Evolutionary conservation across 164 flowering plant genomes (phyloP).

Genomic region (Chimonanthus praecox): DNA sequence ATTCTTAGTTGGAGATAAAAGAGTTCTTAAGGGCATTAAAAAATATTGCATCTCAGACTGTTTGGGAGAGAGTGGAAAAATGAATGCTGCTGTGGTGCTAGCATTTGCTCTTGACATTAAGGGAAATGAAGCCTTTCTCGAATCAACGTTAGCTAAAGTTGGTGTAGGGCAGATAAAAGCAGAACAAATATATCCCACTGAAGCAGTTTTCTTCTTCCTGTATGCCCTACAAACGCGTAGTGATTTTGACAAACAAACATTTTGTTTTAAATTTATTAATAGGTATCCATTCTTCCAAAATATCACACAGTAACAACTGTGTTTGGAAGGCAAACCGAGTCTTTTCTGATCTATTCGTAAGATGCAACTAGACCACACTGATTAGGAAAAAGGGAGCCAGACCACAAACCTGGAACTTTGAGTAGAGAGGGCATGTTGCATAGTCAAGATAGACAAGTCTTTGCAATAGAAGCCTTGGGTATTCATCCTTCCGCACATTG

Average conservation of each 20-base stretch:
- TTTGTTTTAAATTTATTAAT: no score
- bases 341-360: no score
- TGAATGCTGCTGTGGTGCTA: background rate
- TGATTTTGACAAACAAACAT: background rate
- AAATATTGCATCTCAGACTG: no score
- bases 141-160: background rate
- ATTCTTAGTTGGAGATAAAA: no score
- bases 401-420: slow-evolving; percentile 6
- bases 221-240: background rate
- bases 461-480: slow-evolving; percentile 6
- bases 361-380: no score
- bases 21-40: no score
- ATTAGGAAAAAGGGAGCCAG: background rate
- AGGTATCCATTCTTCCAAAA: background rate
- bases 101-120: background rate
- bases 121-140: background rate
- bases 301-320: no score
- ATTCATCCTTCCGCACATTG: slow-evolving; percentile 7
- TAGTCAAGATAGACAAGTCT: slow-evolving; percentile 6
- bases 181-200: background rate
- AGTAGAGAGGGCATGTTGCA: slow-evolving; percentile 8
- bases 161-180: background rate
- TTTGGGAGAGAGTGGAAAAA: no score
- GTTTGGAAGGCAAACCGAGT: no score
- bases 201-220: background rate